Percentiles rank a stretch among this genome's conserved stretches.
These are phyloP conservation scores for Podospora tetraspora DNA, from an alignment of 495 filamentous ascomycete genomes.

Conservation along the genomic window DNA sequence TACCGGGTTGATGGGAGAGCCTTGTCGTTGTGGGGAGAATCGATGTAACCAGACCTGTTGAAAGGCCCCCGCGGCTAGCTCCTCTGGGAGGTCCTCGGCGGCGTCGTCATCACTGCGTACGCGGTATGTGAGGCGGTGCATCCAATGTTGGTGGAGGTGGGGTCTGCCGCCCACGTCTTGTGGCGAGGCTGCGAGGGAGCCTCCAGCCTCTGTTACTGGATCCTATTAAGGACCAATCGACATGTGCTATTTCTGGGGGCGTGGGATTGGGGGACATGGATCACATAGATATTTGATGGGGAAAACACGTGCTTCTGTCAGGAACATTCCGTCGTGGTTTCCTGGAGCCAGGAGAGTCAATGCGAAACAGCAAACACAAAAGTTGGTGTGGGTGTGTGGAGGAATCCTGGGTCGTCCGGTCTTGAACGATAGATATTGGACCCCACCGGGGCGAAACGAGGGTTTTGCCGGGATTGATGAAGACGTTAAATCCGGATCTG, in stretches of 20 bases:
- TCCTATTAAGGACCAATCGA: background rate
- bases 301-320: background rate
- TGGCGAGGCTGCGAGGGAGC: background rate
- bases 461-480: no score
- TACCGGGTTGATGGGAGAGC: background rate
- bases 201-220: background rate
- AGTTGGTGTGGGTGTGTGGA: background rate
- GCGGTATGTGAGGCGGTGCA: background rate
- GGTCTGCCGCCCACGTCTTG: background rate
- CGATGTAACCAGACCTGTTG: background rate
- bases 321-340: background rate
- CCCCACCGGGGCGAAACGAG: background rate
- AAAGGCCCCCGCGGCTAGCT: background rate
- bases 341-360: background rate
- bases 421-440: background rate
- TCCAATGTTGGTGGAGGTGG: background rate
- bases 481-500: background rate
- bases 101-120: background rate
- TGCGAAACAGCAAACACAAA: background rate
- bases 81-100: background rate
- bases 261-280: background rate
- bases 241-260: background rate
- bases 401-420: background rate
- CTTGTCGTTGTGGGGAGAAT: background rate
- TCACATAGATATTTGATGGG: background rate